These are phyloP conservation scores for Firmiana major DNA, from an alignment of 345 rosid species.

Conservation along the genomic window DNA sequence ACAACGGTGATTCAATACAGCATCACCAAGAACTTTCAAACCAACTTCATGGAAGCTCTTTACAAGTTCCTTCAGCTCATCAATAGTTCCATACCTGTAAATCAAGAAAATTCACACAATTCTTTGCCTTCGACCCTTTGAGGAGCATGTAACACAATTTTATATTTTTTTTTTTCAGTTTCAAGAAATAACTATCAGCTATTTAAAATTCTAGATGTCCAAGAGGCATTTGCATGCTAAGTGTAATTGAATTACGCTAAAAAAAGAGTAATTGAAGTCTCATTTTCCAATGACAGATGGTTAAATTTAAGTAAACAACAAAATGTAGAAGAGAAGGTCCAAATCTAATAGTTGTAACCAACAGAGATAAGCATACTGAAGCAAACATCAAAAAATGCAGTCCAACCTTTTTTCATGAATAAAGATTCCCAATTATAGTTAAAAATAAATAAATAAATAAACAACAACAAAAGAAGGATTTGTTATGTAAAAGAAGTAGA, in stretches of 20 bases:
- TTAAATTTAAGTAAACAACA: neutral
- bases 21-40: slow-evolving; percentile 90
- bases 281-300: neutral
- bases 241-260: neutral
- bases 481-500: neutral
- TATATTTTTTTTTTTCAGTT: too few species aligned
- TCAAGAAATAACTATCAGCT: neutral
- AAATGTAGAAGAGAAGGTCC: neutral
- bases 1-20: slow-evolving; percentile 91
- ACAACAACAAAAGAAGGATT: neutral
- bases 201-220: neutral
- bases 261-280: neutral
- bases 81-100: slow-evolving; percentile 74
- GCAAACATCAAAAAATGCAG: neutral
- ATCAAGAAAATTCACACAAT: slow-evolving; percentile 7
- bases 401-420: neutral
- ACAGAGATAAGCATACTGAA: neutral
- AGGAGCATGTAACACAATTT: neutral
- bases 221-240: neutral
- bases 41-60: slow-evolving; percentile 61
- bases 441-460: neutral
- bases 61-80: slow-evolving; percentile 79
- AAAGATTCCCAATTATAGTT: neutral
- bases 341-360: neutral
- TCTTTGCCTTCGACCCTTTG: neutral